Percentiles rank a stretch among this genome's conserved stretches.
Conservation (phyloP, 2,329 filamentous ascomycete genomes). For the Cercospora citrullina region DNA sequence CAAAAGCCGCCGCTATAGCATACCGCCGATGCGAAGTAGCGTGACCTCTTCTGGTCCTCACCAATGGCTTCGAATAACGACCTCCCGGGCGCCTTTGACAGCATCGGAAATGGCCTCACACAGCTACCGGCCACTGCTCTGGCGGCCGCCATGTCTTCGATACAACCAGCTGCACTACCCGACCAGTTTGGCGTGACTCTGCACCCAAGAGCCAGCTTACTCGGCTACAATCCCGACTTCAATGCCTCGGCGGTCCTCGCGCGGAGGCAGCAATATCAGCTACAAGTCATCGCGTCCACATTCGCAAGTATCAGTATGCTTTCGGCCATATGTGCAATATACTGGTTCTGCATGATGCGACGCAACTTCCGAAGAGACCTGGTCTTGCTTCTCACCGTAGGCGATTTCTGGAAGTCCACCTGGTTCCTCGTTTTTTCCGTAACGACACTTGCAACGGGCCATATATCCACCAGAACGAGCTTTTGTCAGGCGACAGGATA, state of each 20-base stretch:
- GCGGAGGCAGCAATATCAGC: constrained; percentile 21
- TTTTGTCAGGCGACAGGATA: constrained; percentile 37
- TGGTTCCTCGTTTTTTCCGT: constrained; percentile 68
- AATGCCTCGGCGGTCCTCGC: constrained; percentile 25
- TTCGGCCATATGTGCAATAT: constrained; percentile 59
- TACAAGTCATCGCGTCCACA: constrained; percentile 40
- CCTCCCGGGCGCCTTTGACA: not conserved
- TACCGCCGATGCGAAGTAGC: not conserved
- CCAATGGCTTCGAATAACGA: constrained; percentile 1
- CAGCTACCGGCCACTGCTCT: not conserved
- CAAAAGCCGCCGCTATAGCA: not conserved
- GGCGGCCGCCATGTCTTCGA: not conserved
- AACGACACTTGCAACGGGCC: constrained; percentile 56
- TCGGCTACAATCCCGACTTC: constrained; percentile 24
- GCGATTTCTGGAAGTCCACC: constrained; percentile 68
- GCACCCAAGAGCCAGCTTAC: not conserved
- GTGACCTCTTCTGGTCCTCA: not conserved
- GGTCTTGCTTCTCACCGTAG: constrained; percentile 71
- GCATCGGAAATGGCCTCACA: not conserved
- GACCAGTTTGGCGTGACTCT: not conserved
- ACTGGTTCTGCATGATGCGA: constrained; percentile 74
- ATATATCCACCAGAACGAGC: constrained; percentile 14
- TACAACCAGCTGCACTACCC: not conserved
- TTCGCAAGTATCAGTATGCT: constrained; percentile 56
- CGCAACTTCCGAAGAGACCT: constrained; percentile 73